Evolutionary conservation across 2,329 filamentous ascomycete genomes (phyloP).

Genomic region (Pseudogymnoascus sp.): DNA sequence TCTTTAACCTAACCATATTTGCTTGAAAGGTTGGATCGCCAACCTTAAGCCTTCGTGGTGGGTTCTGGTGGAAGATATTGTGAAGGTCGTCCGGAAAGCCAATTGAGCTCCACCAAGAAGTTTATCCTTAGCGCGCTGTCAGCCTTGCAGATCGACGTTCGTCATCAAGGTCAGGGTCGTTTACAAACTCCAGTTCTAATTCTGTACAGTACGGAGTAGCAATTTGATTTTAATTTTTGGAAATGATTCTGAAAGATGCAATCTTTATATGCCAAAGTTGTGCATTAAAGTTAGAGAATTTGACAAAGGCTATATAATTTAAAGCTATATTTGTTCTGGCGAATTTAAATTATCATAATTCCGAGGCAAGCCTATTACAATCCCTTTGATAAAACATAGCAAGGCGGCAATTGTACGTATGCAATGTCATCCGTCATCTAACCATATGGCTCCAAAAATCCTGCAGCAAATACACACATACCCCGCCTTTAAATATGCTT

Average conservation of each 20-base stretch:
- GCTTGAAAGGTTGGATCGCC: background rate
- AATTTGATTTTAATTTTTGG: background rate
- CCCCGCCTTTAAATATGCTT: background rate
- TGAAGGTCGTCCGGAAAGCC: background rate
- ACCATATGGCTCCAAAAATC: background rate
- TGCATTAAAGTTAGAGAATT: background rate
- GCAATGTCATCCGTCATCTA: background rate
- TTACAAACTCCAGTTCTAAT: background rate
- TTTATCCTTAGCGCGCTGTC: conserved; percentile 6
- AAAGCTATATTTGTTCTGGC: background rate
- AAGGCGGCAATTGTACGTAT: background rate
- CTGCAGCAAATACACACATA: background rate
- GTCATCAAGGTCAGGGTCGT: background rate
- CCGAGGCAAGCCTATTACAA: background rate
- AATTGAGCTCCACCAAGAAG: conserved; percentile 4
- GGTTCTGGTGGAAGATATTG: background rate
- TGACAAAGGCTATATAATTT: background rate
- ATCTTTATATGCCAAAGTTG: background rate
- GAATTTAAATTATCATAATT: background rate
- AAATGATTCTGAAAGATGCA: background rate
- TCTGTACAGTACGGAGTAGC: too few species aligned
- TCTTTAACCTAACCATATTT: conserved; percentile 88
- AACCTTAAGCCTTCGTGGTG: background rate
- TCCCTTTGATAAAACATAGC: background rate
- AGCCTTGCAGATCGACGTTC: conserved; percentile 1